Base-by-base conservation (phyloP, 495 filamentous ascomycete species). In the Penicillium ochrochloron region DNA sequence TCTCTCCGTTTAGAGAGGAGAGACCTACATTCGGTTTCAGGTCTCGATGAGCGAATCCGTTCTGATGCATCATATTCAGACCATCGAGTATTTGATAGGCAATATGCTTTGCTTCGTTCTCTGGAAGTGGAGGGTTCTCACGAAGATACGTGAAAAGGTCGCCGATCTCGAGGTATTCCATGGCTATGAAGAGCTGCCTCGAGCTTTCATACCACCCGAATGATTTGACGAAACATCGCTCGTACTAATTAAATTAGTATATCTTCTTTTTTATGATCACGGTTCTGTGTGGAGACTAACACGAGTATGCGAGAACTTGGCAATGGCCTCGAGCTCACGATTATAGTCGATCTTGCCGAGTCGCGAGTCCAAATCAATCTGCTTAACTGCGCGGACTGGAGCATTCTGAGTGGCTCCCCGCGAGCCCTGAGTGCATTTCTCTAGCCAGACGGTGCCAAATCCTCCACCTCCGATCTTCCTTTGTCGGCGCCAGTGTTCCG, bases 31-130 rank as follows among this genome's bases (percentile, higher is more conserved):
- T 66, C 14, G 84, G 84, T 65, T 86, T 86, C 4, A 85, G 48
- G 65, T 85, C 83, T 15, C 83, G 63, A 59, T 86, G 83, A 11
- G 75, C 73, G 66, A 80, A 85, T 0, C 67, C 68, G 44, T 82
- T 75, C n/a, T 70, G 57, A 65, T 85, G 83, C 79, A 86, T 82
- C 34, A 78, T 69, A 5, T 57, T 35, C 11, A 85, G 65, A 1
- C 76, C 82, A 50, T 82, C 78, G 0, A 84, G 65, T 4, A 85
- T 50, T 61, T 86, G 83, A 5, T 56, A 66, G 1, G 70, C 57
- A 17, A 84, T 78, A 5, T 71, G 54, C 44, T 74, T 61, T 9
- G 66, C 78, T 29, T 84, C 74, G 15, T 19, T 11, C 58, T 83
- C 82, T 23, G 76, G 71, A 1, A 82, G 37, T 27, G 66, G 67